Percentiles rank a stretch among this genome's conserved stretches.
These are phyloP conservation scores for Exophiala aquamarina DNA, from an alignment of 2,329 filamentous ascomycete species.

Conservation along the genomic window DNA sequence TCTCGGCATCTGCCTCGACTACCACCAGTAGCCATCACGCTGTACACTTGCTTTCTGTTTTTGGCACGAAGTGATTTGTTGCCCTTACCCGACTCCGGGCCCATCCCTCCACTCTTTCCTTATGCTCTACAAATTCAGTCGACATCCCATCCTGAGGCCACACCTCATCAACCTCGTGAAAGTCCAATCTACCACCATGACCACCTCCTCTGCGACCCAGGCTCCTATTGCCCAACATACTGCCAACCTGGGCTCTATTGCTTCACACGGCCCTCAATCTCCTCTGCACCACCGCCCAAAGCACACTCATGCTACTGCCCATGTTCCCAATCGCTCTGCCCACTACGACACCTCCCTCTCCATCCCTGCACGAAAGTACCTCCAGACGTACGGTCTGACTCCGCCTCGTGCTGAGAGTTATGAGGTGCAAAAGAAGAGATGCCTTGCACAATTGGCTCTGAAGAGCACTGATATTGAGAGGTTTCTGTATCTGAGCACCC, in stretches of 20 bases:
- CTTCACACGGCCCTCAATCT: conserved; percentile 8
- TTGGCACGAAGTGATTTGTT: background rate
- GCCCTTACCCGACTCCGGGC: background rate
- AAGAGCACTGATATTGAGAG: conserved; percentile 50
- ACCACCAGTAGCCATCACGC: background rate
- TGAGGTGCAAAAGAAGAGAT: conserved; percentile 50
- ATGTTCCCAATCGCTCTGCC: conserved; percentile 29
- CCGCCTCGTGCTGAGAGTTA: conserved; percentile 50
- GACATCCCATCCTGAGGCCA: conserved; percentile 13
- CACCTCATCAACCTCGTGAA: conserved; percentile 4
- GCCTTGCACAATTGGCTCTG: conserved; percentile 48
- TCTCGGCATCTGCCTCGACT: background rate
- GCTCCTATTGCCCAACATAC: conserved; percentile 13
- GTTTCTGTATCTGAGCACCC: conserved; percentile 50
- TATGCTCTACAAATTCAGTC: conserved; percentile 25
- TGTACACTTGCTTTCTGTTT: background rate
- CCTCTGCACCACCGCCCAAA: conserved; percentile 18
- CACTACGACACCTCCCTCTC: conserved; percentile 52
- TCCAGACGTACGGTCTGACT: conserved; percentile 51
- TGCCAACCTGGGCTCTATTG: conserved; percentile 8
- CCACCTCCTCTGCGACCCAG: conserved; percentile 10
- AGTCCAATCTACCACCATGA: conserved; percentile 18
- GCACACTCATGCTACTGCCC: conserved; percentile 22
- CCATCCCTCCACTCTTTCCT: background rate
- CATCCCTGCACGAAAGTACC: conserved; percentile 51